These are phyloP conservation scores for Aegilops sharonensis DNA, from an alignment of 176 grass and related monocot genomes.

Conservation along the genomic window DNA sequence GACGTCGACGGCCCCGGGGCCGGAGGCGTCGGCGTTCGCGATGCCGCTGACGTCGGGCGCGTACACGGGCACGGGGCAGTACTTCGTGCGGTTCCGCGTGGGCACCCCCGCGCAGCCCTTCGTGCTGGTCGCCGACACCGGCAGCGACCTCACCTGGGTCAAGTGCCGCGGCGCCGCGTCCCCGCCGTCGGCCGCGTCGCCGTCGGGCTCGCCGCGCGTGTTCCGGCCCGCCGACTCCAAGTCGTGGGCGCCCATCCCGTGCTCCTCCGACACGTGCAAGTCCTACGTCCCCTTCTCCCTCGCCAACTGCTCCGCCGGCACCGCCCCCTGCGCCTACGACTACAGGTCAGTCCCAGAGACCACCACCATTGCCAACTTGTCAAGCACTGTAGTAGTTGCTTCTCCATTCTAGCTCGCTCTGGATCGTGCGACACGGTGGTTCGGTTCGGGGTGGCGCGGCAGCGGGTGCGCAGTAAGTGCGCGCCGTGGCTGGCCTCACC, in stretches of 20 bases:
- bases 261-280: slow-evolving; percentile 61
- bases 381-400: not conserved
- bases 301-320: slow-evolving; percentile 47
- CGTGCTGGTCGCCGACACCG: slow-evolving; percentile 79
- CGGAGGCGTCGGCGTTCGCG: slow-evolving; percentile 45
- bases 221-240: slow-evolving; percentile 47
- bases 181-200: not conserved
- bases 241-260: slow-evolving; percentile 52
- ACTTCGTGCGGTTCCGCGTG: slow-evolving; percentile 83
- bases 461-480: not conserved
- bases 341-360: slow-evolving; percentile 43
- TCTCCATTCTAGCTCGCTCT: not conserved
- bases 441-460: not conserved
- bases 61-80: slow-evolving; percentile 75
- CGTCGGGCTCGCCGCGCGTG: not conserved
- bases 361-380: not conserved
- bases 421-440: slow-evolving; percentile 10
- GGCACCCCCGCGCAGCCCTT: slow-evolving; percentile 87
- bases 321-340: slow-evolving; percentile 60
- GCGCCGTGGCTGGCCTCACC: too few species aligned
- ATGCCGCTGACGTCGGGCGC: slow-evolving; percentile 82
- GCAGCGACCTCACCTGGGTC: slow-evolving; percentile 98
- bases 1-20: not conserved
- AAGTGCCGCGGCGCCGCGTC: slow-evolving; percentile 42
- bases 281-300: slow-evolving; percentile 60